phyloP scores from a whole-genome alignment of 305 asterid genomes.

The Fraxinus greggii region DNA sequence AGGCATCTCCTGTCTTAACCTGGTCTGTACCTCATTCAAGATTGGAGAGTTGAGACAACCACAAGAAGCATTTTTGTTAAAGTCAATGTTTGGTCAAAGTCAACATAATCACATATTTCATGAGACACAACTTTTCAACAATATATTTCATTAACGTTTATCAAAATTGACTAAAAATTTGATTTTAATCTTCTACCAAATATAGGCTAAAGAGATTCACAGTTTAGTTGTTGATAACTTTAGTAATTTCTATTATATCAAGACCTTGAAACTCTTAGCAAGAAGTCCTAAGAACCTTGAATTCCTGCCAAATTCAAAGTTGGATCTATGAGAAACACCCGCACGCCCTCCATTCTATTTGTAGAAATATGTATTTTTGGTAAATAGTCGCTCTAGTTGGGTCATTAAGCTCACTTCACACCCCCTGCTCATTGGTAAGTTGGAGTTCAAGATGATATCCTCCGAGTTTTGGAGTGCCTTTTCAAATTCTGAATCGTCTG shows the following conservation, averaged over 20 bases:
- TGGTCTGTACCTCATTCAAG: background rate
- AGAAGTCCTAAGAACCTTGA: background rate
- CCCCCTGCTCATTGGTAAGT: background rate
- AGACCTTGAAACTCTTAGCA: background rate
- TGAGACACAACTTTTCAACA: too few species aligned
- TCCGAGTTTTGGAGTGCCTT: background rate
- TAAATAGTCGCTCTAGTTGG: background rate
- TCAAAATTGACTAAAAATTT: too few species aligned
- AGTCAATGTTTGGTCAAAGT: too few species aligned
- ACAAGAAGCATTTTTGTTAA: background rate
- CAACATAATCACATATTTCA: too few species aligned
- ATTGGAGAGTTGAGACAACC: background rate
- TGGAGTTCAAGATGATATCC: background rate
- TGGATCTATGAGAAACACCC: background rate
- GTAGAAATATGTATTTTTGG: background rate
- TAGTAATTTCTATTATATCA: background rate
- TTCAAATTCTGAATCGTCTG: background rate
- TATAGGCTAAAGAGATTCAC: too few species aligned
- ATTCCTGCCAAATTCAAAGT: background rate
- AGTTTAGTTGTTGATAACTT: background rate
- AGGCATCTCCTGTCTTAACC: background rate
- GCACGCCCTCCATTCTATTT: background rate
- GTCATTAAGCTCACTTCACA: background rate
- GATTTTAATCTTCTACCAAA: too few species aligned
- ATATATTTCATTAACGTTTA: too few species aligned